Evolutionary conservation across 345 rosid genomes (phyloP).

Genomic region (Populus tremula): DNA sequence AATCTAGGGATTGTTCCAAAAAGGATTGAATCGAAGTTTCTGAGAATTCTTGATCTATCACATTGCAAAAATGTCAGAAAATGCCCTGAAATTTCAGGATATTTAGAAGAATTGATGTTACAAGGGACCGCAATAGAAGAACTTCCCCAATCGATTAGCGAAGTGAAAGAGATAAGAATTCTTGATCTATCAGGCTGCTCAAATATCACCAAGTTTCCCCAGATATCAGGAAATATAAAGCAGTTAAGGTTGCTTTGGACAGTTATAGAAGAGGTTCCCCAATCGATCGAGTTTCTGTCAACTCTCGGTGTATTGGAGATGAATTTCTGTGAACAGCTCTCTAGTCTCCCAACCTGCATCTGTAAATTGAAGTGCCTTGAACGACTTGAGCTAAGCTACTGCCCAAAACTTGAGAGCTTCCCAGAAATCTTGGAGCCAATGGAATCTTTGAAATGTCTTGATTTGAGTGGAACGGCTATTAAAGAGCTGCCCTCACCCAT

Average conservation of each 20-base stretch:
- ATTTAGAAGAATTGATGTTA: too few species aligned
- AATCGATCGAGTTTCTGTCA: not conserved
- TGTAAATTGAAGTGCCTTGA: not conserved
- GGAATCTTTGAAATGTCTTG: not conserved
- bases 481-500: constrained; percentile 2
- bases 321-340: not conserved
- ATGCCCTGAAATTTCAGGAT: not conserved
- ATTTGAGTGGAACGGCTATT: not conserved
- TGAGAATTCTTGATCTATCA: not conserved
- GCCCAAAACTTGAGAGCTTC: not conserved
- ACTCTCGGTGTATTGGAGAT: not conserved
- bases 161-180: too few species aligned
- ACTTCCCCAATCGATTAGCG: too few species aligned
- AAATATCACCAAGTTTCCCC: constrained; percentile 1
- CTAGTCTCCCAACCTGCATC: constrained; percentile 1
- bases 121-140: too few species aligned
- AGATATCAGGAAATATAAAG: not conserved
- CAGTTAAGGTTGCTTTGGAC: not conserved
- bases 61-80: not conserved
- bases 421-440: constrained; percentile 4
- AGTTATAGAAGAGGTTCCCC: constrained; percentile 1
- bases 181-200: not conserved
- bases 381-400: not conserved
- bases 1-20: not conserved
- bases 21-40: not conserved